Conservation (phyloP, 163 green algal genomes). For the Scenedesmus sp. region DNA sequence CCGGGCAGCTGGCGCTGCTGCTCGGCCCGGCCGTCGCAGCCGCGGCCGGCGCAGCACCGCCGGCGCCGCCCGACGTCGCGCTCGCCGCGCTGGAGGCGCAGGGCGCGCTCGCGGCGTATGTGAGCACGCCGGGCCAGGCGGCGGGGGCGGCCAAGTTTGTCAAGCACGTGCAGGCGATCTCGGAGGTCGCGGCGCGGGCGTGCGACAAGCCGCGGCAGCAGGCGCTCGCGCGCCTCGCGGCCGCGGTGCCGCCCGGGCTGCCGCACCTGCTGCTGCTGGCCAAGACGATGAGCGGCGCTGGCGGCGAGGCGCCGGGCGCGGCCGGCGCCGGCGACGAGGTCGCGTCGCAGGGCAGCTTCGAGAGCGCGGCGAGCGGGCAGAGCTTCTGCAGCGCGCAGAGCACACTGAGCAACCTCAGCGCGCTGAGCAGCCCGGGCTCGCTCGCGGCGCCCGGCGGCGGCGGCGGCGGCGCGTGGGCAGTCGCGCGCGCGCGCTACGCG, state of each 20-base stretch:
- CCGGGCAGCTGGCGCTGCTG: slow-evolving; percentile 20
- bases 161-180: slow-evolving; percentile 18
- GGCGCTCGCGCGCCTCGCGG: slow-evolving; percentile 7
- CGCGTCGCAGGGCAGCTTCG: neutral
- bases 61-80: neutral
- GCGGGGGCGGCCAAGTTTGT: slow-evolving; percentile 25
- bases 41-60: slow-evolving; percentile 2
- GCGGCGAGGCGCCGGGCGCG: too few species aligned
- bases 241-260: slow-evolving; percentile 14
- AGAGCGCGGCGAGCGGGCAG: neutral
- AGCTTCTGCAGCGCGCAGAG: too few species aligned
- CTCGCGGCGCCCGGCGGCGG: neutral
- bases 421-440: too few species aligned
- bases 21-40: slow-evolving; percentile 18
- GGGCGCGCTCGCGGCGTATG: slow-evolving; percentile 16
- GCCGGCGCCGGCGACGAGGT: neutral
- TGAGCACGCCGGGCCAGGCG: neutral
- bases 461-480: neutral
- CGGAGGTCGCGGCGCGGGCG: slow-evolving; percentile 4
- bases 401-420: too few species aligned
- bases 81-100: neutral
- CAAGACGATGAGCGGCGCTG: neutral
- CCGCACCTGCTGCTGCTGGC: slow-evolving; percentile 31
- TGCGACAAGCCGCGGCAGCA: slow-evolving; percentile 21
- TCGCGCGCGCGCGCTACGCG: neutral